Conservation (phyloP, 169 alveolate genomes). For the Plasmodium sp. region DNA sequence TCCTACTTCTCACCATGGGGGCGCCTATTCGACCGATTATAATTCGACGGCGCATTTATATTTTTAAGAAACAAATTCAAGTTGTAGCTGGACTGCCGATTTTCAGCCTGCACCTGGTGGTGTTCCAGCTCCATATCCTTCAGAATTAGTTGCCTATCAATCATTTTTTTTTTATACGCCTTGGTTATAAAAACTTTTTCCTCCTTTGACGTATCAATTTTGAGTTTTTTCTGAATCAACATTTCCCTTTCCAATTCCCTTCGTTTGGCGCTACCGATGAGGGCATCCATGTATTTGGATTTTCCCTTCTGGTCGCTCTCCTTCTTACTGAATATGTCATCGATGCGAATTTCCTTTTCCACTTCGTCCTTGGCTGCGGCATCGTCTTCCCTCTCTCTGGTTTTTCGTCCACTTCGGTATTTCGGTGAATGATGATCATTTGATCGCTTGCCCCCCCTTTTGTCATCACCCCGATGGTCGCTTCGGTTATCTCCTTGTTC, state of each 20-base stretch:
- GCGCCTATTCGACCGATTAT: constrained; percentile 30
- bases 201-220: constrained; percentile 76
- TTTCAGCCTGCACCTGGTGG: constrained; percentile 62
- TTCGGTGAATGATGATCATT: not conserved
- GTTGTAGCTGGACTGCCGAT: constrained; percentile 74
- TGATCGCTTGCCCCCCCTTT: not conserved
- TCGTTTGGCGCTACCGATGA: constrained; percentile 80
- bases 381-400: not conserved
- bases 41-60: constrained; percentile 71
- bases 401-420: not conserved
- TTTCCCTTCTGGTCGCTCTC: constrained; percentile 59
- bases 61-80: constrained; percentile 79
- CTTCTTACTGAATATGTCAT: constrained; percentile 10
- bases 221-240: constrained; percentile 81
- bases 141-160: constrained; percentile 76
- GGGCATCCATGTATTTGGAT: constrained; percentile 80
- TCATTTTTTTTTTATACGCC: constrained; percentile 84
- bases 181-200: constrained; percentile 83
- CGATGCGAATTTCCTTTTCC: constrained; percentile 19
- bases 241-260: constrained; percentile 82
- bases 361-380: not conserved
- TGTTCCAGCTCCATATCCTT: constrained; percentile 76
- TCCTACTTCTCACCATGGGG: constrained; percentile 1
- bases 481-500: not conserved
- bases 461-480: constrained; percentile 8